Conservation (phyloP, 2,329 filamentous ascomycete species). For the Ceratocystis colombiana region DNA sequence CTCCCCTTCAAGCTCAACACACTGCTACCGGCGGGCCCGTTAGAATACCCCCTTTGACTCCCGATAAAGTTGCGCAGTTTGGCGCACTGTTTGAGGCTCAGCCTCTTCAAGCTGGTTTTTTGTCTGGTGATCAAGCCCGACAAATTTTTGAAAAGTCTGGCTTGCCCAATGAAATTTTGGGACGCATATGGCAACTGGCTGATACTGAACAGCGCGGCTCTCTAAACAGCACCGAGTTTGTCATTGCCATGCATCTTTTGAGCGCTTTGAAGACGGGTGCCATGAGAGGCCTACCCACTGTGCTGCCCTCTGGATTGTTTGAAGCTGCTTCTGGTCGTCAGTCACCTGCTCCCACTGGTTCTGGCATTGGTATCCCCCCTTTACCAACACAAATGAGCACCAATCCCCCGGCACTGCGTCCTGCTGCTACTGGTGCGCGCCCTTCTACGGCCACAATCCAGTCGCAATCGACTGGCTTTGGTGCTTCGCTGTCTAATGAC, state of each 20-base stretch:
- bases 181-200: constrained; percentile 91
- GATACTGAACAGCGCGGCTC: constrained; percentile 88
- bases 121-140: constrained; percentile 79
- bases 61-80: constrained; percentile 86
- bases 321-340: constrained; percentile 73
- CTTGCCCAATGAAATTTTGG: constrained; percentile 78
- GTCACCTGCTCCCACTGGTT: constrained; percentile 41
- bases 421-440: constrained; percentile 40
- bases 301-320: constrained; percentile 75
- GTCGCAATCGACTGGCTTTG: constrained; percentile 32
- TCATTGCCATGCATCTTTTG: constrained; percentile 95
- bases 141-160: constrained; percentile 91
- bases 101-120: constrained; percentile 60
- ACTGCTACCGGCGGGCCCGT: constrained; percentile 55
- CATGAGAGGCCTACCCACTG: constrained; percentile 66
- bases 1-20: constrained; percentile 45
- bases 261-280: constrained; percentile 80
- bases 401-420: constrained; percentile 47
- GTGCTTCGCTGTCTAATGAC: constrained; percentile 40
- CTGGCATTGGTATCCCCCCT: constrained; percentile 30
- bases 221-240: constrained; percentile 80
- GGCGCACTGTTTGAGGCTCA: constrained; percentile 84
- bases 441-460: constrained; percentile 35
- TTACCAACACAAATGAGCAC: constrained; percentile 75
- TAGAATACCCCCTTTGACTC: constrained; percentile 76